Evolutionary conservation across 192 early-diverging fungal species (phyloP), one percentile per base, ranked within the genome.

Genomic region (Mortierella hygrophila): DNA sequence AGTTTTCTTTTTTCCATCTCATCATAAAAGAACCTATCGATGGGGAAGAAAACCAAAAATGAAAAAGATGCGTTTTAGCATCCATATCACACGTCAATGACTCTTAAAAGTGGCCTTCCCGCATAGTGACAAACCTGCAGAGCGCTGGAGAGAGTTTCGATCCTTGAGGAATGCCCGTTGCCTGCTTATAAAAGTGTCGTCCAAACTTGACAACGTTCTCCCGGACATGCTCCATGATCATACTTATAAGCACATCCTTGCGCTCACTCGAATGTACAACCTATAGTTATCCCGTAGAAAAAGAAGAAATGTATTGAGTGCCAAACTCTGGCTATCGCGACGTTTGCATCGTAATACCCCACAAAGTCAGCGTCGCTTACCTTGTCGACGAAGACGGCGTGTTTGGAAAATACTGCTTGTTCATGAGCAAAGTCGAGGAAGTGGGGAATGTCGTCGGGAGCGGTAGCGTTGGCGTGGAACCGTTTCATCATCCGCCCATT

Each of bases 121-220:
- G 13, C 44, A 46, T 40, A 76, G 47, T 38, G 8, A 63, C 37
- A 35, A 46, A 95, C 94, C 91, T 96, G 95, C 98, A 99, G 70
- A 99, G 91, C 8, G 97, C 69, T 46, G 94, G 91, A 0, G 98
- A 99, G 29, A 99, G 82, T 32, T 94, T 88, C 6, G 97, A 98
- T 0, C 98, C 98, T 83, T 99, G 98, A 4, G 98, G 98, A 42
- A 99, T 97, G 7, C 98, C 98, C 2, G 89, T 82, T 0, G 88
- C 82, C 79, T 97, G 97, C 46, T 88, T 89, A 85, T 94, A 96
- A 77, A 93, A 91, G 46, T 89, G 72, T 32, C 87, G 87, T 3
- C 92, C 92, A 70, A 94, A 89, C 88, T 91, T 87, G 32, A 97
- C 91, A 37, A 94, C 82, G 78, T 96, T 96, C 52, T 92, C 87